Percentiles rank a stretch among this genome's conserved stretches.
phyloP scores from a whole-genome alignment of 2,329 filamentous ascomycete genomes.

The Neurospora sp. region DNA sequence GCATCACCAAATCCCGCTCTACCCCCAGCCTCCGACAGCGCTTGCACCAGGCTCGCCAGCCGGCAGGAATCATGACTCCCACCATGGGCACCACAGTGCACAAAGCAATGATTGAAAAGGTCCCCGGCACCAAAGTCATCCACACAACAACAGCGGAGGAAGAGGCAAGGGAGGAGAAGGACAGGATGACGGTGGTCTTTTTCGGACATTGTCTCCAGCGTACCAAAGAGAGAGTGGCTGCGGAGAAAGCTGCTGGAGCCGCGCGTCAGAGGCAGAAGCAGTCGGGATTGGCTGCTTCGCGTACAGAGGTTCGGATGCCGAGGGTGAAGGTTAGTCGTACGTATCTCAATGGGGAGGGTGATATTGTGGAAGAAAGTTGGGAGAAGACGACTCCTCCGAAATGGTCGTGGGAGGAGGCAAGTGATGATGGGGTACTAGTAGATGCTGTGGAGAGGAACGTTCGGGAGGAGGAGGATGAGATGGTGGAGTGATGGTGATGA shows the following conservation, averaged over 20 bases:
- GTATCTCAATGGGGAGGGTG: neutral
- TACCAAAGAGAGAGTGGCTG: neutral
- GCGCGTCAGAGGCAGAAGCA: neutral
- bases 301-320: neutral
- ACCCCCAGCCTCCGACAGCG: neutral
- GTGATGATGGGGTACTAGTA: neutral
- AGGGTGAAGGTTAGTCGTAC: neutral
- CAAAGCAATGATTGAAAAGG: neutral
- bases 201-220: neutral
- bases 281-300: neutral
- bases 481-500: neutral
- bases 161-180: neutral
- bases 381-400: neutral
- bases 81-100: neutral
- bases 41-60: neutral
- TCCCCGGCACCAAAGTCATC: neutral
- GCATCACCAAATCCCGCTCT: neutral
- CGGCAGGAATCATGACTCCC: neutral
- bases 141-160: neutral
- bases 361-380: neutral
- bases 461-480: neutral
- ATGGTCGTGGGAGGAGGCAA: neutral
- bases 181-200: neutral
- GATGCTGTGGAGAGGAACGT: neutral
- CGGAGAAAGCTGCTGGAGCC: neutral